Conservation (phyloP, 179 eudicot genomes). For the Patellifolia procumbens region DNA sequence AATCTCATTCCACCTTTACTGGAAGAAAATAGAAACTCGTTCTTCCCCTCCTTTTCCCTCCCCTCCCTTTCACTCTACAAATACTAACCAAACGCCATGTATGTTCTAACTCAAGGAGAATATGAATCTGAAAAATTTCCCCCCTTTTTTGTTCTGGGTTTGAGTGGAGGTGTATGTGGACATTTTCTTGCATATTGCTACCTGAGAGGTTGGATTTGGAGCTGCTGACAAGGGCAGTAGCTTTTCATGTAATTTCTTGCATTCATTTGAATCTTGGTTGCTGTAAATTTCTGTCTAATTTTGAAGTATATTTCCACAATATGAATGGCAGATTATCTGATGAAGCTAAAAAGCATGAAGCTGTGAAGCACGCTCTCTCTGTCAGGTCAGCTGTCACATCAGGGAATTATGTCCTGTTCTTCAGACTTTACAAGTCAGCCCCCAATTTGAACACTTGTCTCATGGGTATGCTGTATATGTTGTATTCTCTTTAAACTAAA, state of each 20-base stretch:
- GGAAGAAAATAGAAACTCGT: too few relatives aligned
- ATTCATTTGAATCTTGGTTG: background rate
- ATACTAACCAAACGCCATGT: too few relatives aligned
- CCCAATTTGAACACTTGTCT: slow-evolving; percentile 78
- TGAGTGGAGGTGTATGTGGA: background rate
- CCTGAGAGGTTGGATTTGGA: background rate
- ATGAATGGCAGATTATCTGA: slow-evolving; percentile 61
- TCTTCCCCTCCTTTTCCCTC: too few relatives aligned
- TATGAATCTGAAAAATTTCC: background rate
- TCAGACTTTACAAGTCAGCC: slow-evolving; percentile 80
- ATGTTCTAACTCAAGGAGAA: background rate
- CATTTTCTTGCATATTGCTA: background rate
- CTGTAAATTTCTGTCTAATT: slow-evolving; percentile 3
- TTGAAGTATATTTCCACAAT: slow-evolving; percentile 20
- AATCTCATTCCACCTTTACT: too few relatives aligned
- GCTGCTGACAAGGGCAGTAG: background rate
- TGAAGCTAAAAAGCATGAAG: slow-evolving; percentile 70
- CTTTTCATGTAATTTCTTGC: slow-evolving; percentile 10
- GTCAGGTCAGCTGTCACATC: slow-evolving; percentile 86
- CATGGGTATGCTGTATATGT: slow-evolving; percentile 63
- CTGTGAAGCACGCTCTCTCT: slow-evolving; percentile 87
- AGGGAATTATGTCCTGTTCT: slow-evolving; percentile 83
- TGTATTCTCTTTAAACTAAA: background rate
- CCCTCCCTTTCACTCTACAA: too few relatives aligned
- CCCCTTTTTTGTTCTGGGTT: background rate